Base-by-base conservation (phyloP, 345 rosid genomes). In the Eucalyptus melliodora region DNA sequence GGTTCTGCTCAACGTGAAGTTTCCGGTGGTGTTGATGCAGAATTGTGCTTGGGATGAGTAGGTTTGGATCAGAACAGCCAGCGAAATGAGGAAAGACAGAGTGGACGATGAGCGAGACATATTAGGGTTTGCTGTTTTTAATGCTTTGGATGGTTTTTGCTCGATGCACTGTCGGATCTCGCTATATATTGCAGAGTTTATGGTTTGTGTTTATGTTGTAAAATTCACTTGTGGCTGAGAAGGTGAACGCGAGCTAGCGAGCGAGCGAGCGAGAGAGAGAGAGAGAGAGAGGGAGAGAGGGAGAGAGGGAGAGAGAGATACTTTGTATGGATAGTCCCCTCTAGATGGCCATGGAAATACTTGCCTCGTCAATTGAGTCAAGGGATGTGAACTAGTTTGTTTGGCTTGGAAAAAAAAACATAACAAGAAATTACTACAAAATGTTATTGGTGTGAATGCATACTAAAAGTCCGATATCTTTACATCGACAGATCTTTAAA, bases 1-100 rank as follows among this genome's bases (percentile, higher is more conserved):
- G 87, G 89, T 31, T 89, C 92, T 91, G 87, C 60, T 88, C 31
- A 26, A 42, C 10, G 88, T 59, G 65, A 59, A 59, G 65, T 59
- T 59, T 59, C 65, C 65, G n/a, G n/a, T 59, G n/a, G n/a, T 59
- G n/a, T 59, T 1, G 65, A 23, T 0, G 30, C 65, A 59, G 30
- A 23, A 59, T 5, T 59, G 65, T 59, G 65, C 65, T 1, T 1
- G 65, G 65, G 65, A 10, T 59, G 65, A 11, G 30, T 59, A 26
- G 65, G 65, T 59, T 26, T 26, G 6, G 15, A 59, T 59, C 65
- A 26, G 65, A 4, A 59, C 65, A 24, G 65, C n/a, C 65, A 59
- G 65, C n/a, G 30, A 59, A 9, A 59, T 24, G 3, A 59, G n/a
- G 65, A 59, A 59, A 59, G 3, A 59, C 3, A 59, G 30, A 59